A percentile compares a stretch with the other conserved stretches of the same genome.
phyloP scores from a whole-genome alignment of 2,329 filamentous ascomycete species.

The Delphinella strobiligena region DNA sequence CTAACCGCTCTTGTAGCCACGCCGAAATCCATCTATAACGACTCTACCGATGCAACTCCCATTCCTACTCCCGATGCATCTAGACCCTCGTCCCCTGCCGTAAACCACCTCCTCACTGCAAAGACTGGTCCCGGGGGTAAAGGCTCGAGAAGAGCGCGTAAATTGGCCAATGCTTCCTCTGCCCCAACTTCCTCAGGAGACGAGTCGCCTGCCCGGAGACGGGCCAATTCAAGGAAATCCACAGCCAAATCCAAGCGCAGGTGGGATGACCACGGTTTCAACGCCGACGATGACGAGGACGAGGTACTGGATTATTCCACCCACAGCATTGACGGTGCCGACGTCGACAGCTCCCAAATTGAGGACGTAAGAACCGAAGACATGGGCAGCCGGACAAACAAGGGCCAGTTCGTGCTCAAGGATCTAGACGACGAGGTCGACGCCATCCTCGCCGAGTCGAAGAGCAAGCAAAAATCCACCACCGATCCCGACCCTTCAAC shows the following conservation, averaged over 20 bases:
- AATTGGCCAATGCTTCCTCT: conserved; percentile 44
- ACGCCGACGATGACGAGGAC: conserved; percentile 69
- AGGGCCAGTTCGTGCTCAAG: conserved; percentile 87
- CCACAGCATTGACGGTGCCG: conserved; percentile 39
- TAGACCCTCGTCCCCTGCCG: conserved; percentile 62
- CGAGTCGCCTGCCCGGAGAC: conserved; percentile 48
- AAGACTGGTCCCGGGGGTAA: conserved; percentile 66
- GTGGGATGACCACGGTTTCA: conserved; percentile 83
- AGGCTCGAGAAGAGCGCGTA: conserved; percentile 69
- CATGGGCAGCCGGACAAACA: conserved; percentile 74
- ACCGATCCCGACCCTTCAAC: conserved; percentile 30
- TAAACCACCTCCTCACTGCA: conserved; percentile 55
- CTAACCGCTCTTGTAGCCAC: conserved; percentile 8
- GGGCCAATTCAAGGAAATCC: conserved; percentile 34
- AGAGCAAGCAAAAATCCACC: conserved; percentile 48
- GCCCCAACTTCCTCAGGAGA: conserved; percentile 71
- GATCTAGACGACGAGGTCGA: conserved; percentile 91
- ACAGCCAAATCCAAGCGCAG: conserved; percentile 71
- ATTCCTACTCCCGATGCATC: conserved; percentile 62
- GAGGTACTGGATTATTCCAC: conserved; percentile 84
- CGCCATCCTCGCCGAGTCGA: conserved; percentile 72
- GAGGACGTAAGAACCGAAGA: conserved; percentile 66
- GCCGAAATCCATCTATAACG: conserved; percentile 20
- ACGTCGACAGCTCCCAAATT: conserved; percentile 48
- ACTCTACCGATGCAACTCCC: conserved; percentile 57